Conservation (phyloP, 192 early-diverging fungal species). For the Entomortierella beljakovae region DNA sequence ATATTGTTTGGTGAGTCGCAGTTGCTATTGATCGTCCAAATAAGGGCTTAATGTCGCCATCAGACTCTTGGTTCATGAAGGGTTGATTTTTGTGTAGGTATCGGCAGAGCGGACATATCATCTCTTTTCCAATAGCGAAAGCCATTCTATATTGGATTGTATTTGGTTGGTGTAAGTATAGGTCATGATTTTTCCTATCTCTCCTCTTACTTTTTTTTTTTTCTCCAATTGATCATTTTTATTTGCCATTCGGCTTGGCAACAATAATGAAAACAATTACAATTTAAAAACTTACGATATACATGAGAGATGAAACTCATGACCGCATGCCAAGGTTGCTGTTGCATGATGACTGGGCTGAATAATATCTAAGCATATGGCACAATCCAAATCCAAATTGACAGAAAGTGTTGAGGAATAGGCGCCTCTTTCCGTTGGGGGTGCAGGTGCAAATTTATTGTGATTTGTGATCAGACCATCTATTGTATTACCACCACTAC, state of each 20-base stretch:
- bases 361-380: constrained; percentile 41
- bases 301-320: constrained; percentile 51
- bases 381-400: constrained; percentile 32
- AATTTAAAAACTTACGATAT: constrained; percentile 36
- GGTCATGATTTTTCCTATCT: neutral
- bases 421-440: too few species aligned
- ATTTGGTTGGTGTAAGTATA: neutral
- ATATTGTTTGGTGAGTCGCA: neutral
- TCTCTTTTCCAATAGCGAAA: constrained; percentile 47
- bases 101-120: constrained; percentile 50
- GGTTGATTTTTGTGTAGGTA: constrained; percentile 50
- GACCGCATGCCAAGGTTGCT: constrained; percentile 40
- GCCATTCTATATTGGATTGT: constrained; percentile 24
- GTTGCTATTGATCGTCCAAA: neutral
- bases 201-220: neutral
- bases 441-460: neutral
- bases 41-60: constrained; percentile 6
- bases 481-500: neutral
- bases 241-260: neutral
- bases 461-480: constrained; percentile 1
- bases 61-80: constrained; percentile 38
- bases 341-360: constrained; percentile 33
- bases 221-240: neutral
- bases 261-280: neutral
- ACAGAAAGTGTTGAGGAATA: neutral